Conservation (phyloP, 208 protist genomes). For the Trypanosoma conorhini region DNA sequence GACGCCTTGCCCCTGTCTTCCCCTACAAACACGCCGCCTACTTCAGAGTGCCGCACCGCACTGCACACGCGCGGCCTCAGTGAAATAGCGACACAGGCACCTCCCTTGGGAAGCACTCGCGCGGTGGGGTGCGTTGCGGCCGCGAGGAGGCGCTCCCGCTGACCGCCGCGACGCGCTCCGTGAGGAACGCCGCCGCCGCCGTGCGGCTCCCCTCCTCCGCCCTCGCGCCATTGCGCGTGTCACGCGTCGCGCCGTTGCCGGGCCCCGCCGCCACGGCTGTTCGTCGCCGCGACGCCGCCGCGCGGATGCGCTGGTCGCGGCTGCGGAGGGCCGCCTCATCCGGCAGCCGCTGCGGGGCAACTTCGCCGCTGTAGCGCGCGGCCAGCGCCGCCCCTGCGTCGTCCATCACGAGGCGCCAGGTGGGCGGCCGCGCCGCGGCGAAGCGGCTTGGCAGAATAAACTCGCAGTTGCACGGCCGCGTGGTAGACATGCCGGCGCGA, state of each 20-base stretch:
- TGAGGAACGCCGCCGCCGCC: neutral
- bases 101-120: constrained; percentile 1
- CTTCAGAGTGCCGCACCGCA: no score
- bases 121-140: neutral
- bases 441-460: constrained; percentile 22
- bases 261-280: neutral
- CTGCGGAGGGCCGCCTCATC: constrained; percentile 1
- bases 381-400: constrained; percentile 6
- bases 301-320: constrained; percentile 10
- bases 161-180: neutral
- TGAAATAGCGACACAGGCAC: constrained; percentile 21
- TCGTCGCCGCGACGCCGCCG: neutral
- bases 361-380: constrained; percentile 5
- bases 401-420: constrained; percentile 26
- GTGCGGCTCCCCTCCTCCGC: neutral
- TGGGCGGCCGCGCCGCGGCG: constrained; percentile 1
- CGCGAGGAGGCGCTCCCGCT: neutral
- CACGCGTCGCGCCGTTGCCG: neutral
- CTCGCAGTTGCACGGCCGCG: constrained; percentile 1
- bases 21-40: no score
- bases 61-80: neutral
- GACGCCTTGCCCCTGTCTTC: neutral
- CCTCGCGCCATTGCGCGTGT: neutral
- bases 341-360: neutral
- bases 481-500: constrained; percentile 5